Conservation (phyloP, 164 flowering plant species). For the Hamamelis virginiana region DNA sequence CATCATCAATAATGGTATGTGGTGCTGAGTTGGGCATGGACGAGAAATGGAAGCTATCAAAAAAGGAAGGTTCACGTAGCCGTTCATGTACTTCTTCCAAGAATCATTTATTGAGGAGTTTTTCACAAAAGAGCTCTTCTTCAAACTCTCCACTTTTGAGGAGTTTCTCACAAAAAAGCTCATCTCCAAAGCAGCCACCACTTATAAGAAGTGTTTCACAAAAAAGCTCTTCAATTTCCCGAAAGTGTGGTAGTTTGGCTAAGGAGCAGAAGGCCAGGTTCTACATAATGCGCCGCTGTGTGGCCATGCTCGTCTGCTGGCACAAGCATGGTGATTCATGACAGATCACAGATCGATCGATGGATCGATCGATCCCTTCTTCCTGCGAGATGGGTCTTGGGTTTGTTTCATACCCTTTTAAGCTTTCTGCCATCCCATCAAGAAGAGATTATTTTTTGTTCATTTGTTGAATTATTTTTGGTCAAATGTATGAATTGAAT, state of each 20-base stretch:
- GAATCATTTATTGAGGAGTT: conserved; percentile 20
- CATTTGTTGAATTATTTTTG: no score
- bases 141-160: conserved; percentile 29
- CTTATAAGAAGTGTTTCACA: conserved; percentile 32
- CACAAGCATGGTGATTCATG: conserved; percentile 45
- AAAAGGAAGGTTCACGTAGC: conserved; percentile 27
- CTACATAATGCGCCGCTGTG: conserved; percentile 44
- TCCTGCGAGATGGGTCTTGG: conserved; percentile 1
- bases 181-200: conserved; percentile 12
- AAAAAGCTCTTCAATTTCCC: conserved; percentile 24
- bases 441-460: conserved; percentile 6
- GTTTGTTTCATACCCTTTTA: conserved; percentile 2
- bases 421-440: conserved; percentile 11
- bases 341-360: conserved; percentile 11
- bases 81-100: conserved; percentile 9
- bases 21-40: conserved; percentile 29
- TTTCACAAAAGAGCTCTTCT: conserved; percentile 24
- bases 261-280: conserved; percentile 51
- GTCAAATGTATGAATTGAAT: no score
- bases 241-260: conserved; percentile 39
- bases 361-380: not conserved
- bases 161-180: conserved; percentile 20
- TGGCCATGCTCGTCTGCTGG: conserved; percentile 52
- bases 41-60: conserved; percentile 43
- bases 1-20: no score